phyloP scores from a whole-genome alignment of 2,329 filamentous ascomycete species.

The Diplodia sapinea region DNA sequence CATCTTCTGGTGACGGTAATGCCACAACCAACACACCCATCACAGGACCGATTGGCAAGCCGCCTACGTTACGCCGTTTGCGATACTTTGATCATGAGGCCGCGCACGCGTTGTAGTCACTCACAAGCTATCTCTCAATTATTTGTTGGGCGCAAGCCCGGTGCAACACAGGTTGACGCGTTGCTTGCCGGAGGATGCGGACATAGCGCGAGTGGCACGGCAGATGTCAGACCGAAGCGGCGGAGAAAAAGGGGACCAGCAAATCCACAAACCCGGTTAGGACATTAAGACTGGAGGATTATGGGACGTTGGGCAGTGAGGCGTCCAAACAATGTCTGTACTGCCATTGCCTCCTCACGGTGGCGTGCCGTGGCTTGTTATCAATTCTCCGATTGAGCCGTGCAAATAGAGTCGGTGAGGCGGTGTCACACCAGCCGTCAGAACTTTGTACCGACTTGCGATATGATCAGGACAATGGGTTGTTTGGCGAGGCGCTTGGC shows the following conservation, averaged over 20 bases:
- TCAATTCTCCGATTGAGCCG: constrained; percentile 29
- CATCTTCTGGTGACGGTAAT: not conserved
- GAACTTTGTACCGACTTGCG: constrained; percentile 17
- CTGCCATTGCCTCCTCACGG: constrained; percentile 1
- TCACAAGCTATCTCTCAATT: constrained; percentile 4
- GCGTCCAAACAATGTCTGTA: constrained; percentile 16
- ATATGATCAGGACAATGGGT: not conserved
- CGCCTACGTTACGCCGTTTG: not conserved
- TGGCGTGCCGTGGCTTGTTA: constrained; percentile 17
- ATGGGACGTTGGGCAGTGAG: constrained; percentile 6
- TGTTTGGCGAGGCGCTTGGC: not conserved
- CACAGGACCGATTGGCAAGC: not conserved
- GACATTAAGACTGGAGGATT: constrained; percentile 7
- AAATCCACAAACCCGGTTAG: constrained; percentile 27
- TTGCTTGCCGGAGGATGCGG: not conserved
- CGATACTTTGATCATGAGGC: constrained; percentile 8
- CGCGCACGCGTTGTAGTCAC: not conserved
- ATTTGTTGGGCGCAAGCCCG: constrained; percentile 22
- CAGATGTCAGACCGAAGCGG: constrained; percentile 27
- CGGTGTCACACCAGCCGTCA: constrained; percentile 24
- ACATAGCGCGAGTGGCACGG: constrained; percentile 15
- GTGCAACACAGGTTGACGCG: not conserved
- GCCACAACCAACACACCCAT: not conserved
- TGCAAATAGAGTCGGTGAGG: constrained; percentile 16
- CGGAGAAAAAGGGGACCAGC: constrained; percentile 9